phyloP scores from a whole-genome alignment of 495 filamentous ascomycete species.

The Aspergillus baeticus region DNA sequence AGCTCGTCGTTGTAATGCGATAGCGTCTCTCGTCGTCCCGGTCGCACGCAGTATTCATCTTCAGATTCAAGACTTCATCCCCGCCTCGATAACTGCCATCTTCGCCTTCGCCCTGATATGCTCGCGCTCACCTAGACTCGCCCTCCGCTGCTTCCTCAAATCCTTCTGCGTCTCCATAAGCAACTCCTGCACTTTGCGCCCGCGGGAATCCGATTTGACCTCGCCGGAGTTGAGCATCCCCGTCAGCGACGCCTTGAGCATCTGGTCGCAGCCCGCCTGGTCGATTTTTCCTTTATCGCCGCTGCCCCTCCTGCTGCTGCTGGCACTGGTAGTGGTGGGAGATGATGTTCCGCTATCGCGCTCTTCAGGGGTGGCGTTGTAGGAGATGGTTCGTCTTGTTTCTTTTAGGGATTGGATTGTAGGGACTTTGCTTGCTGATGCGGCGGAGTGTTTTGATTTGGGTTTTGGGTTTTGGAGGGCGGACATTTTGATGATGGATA shows the following conservation, averaged over 20 bases:
- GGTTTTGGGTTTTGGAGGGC: background rate
- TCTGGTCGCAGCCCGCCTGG: constrained; percentile 9
- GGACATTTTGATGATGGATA: constrained; percentile 6
- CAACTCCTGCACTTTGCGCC: constrained; percentile 14
- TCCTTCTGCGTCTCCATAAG: constrained; percentile 15
- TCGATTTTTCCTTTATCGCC: background rate
- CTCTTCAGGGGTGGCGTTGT: background rate
- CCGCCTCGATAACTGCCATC: too few relatives aligned
- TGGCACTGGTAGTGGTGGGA: background rate
- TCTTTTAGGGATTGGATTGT: background rate
- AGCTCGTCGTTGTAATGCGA: too few relatives aligned
- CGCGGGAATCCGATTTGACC: background rate
- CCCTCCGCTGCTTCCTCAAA: constrained; percentile 1
- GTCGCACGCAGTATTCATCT: too few relatives aligned
- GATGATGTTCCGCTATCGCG: too few relatives aligned
- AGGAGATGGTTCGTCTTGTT: constrained; percentile 11
- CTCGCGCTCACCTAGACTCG: background rate
- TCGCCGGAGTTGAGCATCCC: constrained; percentile 12
- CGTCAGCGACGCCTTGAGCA: constrained; percentile 16
- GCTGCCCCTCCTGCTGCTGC: too few relatives aligned
- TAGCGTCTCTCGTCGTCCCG: too few relatives aligned
- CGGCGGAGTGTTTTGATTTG: background rate
- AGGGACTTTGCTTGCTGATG: constrained; percentile 11
- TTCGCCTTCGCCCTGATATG: background rate
- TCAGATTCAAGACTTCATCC: too few relatives aligned